Percentiles rank a stretch among this genome's conserved stretches.
phyloP scores from a whole-genome alignment of 2,329 filamentous ascomycete species.

The Colletotrichum zoysiae region DNA sequence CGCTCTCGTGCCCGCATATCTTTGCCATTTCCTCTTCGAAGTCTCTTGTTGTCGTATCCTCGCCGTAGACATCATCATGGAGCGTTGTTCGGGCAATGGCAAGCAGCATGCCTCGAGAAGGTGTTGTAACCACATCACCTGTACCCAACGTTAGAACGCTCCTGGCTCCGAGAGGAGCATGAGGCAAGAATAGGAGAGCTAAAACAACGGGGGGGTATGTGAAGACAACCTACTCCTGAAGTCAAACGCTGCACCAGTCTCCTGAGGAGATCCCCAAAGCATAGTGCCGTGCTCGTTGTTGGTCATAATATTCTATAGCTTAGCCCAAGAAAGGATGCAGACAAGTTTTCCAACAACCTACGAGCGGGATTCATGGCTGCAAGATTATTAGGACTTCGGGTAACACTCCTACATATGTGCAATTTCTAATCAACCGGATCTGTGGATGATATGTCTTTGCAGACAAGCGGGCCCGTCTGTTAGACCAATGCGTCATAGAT shows the following conservation, averaged over 20 bases:
- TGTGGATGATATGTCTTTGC: background rate
- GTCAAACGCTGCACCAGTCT: conserved; percentile 38
- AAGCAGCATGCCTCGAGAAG: conserved; percentile 76
- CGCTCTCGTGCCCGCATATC: conserved; percentile 70
- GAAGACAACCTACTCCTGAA: conserved; percentile 35
- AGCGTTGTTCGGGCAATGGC: conserved; percentile 78
- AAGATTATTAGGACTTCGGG: background rate
- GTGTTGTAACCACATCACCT: conserved; percentile 78
- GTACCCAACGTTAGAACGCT: conserved; percentile 9
- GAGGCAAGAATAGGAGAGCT: background rate
- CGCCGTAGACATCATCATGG: conserved; percentile 81
- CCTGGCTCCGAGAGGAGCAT: background rate
- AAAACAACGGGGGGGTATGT: background rate
- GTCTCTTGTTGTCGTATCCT: conserved; percentile 76
- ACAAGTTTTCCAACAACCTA: background rate
- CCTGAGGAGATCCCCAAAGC: conserved; percentile 31
- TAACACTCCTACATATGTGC: background rate
- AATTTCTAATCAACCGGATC: background rate
- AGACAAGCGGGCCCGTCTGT: too few species aligned
- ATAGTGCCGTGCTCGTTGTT: conserved; percentile 29
- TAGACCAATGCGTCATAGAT: background rate
- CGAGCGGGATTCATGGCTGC: background rate
- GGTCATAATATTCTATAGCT: background rate
- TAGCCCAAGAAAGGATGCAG: background rate
- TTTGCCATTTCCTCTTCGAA: conserved; percentile 76